phyloP scores from a whole-genome alignment of 108 stramenopile genomes.

The Conticribra guillardii region DNA sequence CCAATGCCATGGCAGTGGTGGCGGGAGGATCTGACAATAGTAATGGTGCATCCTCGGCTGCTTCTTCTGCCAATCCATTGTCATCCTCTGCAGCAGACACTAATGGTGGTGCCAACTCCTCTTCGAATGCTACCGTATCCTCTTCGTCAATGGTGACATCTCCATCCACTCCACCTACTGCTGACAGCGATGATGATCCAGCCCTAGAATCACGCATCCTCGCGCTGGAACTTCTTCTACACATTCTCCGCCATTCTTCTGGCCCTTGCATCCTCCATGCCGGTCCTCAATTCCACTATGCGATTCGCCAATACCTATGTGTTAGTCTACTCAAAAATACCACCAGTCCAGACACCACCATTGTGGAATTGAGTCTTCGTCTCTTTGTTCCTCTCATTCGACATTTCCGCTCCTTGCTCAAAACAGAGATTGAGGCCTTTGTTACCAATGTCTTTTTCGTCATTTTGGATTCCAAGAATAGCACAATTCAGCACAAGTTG shows the following conservation, averaged over 20 bases:
- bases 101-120: not conserved
- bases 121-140: not conserved
- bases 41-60: not conserved
- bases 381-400: conserved; percentile 93
- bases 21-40: not conserved
- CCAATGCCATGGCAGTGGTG: not conserved
- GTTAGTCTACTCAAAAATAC: conserved; percentile 94
- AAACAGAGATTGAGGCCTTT: conserved; percentile 96
- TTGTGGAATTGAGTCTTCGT: conserved; percentile 90
- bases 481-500: conserved; percentile 91
- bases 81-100: conserved; percentile 16
- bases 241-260: conserved; percentile 81
- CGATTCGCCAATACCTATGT: conserved; percentile 93
- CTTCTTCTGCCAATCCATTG: conserved; percentile 8
- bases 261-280: conserved; percentile 63
- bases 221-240: conserved; percentile 93
- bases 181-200: conserved; percentile 54
- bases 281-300: conserved; percentile 87
- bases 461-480: conserved; percentile 94
- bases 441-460: conserved; percentile 98
- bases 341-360: conserved; percentile 79
- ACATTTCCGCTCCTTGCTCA: conserved; percentile 90
- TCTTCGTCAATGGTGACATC: not conserved
- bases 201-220: conserved; percentile 89
- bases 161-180: conserved; percentile 3